phyloP scores from a whole-genome alignment of 2,329 filamentous ascomycete species.

The Ophiostoma piceae region DNA sequence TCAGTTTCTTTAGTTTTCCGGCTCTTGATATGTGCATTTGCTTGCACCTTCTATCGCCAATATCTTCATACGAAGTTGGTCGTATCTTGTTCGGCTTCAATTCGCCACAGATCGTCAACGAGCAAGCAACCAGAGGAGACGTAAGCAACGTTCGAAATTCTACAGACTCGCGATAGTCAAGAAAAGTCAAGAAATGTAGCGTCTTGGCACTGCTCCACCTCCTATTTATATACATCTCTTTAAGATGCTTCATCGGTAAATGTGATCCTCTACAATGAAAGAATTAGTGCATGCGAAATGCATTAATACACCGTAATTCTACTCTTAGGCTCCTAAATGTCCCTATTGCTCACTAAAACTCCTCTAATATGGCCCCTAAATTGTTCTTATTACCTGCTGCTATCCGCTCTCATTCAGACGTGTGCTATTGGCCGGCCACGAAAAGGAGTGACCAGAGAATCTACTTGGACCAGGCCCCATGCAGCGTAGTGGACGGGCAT shows the following conservation, averaged over 20 bases:
- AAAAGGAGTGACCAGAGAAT: neutral
- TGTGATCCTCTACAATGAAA: neutral
- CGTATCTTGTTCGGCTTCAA: neutral
- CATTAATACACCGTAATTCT: neutral
- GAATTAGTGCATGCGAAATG: neutral
- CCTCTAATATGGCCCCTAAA: neutral
- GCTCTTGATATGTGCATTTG: neutral
- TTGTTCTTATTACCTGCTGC: neutral
- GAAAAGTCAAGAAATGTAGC: conserved; percentile 11
- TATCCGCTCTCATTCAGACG: neutral
- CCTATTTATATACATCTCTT: conserved; percentile 5
- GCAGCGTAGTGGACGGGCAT: neutral
- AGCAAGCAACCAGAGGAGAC: neutral
- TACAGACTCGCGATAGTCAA: neutral
- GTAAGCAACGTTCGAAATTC: neutral
- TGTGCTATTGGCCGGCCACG: neutral
- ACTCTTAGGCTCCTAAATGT: neutral
- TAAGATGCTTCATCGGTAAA: neutral
- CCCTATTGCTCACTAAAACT: neutral
- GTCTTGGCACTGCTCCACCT: neutral
- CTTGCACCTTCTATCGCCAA: neutral
- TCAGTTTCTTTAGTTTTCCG: neutral
- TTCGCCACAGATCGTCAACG: neutral
- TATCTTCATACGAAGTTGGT: neutral
- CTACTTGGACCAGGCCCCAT: neutral